These are phyloP conservation scores for Suhomyces bokatorum DNA, from an alignment of 1,139 yeast species.

Conservation along the genomic window DNA sequence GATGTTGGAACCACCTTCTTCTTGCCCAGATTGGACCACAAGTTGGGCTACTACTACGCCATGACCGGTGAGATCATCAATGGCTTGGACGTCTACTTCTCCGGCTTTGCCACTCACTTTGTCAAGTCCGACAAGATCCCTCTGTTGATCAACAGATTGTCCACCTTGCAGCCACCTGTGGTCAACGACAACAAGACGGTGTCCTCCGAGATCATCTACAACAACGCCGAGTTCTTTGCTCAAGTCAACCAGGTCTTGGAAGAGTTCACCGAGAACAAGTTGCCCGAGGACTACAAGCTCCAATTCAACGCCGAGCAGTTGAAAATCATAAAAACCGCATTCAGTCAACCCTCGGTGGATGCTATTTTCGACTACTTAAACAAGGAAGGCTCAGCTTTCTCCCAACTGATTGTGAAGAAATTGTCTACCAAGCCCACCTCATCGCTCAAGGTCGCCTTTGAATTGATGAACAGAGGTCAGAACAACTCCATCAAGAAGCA, in stretches of 20 bases:
- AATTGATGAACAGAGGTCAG: slow-evolving; percentile 65
- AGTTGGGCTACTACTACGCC: slow-evolving; percentile 82
- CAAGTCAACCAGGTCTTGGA: slow-evolving; percentile 73
- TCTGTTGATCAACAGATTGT: slow-evolving; percentile 62
- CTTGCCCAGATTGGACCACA: slow-evolving; percentile 77
- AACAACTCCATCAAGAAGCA: slow-evolving; percentile 63
- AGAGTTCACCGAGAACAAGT: slow-evolving; percentile 67
- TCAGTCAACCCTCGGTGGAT: slow-evolving; percentile 59
- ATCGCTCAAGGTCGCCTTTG: slow-evolving; percentile 74
- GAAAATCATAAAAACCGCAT: slow-evolving; percentile 65
- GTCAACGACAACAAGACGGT: slow-evolving; percentile 29
- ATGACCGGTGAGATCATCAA: slow-evolving; percentile 77
- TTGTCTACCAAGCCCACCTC: slow-evolving; percentile 68
- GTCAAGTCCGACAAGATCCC: slow-evolving; percentile 66
- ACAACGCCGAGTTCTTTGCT: slow-evolving; percentile 46
- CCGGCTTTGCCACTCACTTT: slow-evolving; percentile 91
- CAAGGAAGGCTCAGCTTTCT: slow-evolving; percentile 63
- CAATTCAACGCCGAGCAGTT: slow-evolving; percentile 59
- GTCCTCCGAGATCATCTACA: slow-evolving; percentile 27
- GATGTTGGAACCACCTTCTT: slow-evolving; percentile 95
- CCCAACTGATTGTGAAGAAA: slow-evolving; percentile 56
- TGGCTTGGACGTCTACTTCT: slow-evolving; percentile 77
- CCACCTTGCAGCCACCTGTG: slow-evolving; percentile 52
- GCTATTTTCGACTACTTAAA: slow-evolving; percentile 60
- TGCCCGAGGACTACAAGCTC: slow-evolving; percentile 66